phyloP scores from a whole-genome alignment of 306 rosid species.

The Mimosa pudica region DNA sequence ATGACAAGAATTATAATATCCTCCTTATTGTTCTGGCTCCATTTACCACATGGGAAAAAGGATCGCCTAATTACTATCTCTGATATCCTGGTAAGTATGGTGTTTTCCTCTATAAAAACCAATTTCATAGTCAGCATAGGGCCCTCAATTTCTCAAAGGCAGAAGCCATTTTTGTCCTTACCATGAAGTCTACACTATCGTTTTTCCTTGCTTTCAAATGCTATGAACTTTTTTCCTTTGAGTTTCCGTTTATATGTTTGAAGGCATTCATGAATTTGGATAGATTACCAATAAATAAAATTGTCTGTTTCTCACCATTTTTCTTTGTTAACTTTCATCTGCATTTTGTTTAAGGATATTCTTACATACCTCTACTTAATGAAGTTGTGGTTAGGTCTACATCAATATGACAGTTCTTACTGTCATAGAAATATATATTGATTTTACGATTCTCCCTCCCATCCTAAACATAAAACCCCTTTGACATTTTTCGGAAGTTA shows the following conservation, averaged over 20 bases:
- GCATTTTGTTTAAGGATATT: neutral
- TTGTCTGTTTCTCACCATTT: neutral
- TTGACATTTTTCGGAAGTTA: no score
- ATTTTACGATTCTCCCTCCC: neutral
- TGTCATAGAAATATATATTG: neutral
- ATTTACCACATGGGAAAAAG: neutral
- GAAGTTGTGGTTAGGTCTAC: neutral
- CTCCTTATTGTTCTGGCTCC: slow-evolving; percentile 19
- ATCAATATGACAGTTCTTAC: neutral
- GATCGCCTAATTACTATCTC: neutral
- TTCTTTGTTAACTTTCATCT: neutral
- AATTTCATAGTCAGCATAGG: neutral
- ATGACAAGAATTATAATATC: neutral
- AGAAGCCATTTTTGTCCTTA: neutral
- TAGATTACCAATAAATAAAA: neutral
- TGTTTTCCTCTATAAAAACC: neutral
- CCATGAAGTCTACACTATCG: no score
- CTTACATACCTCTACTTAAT: no score
- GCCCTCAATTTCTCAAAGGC: neutral
- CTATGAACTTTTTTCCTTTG: neutral
- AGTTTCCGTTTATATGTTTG: neutral
- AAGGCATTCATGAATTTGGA: neutral
- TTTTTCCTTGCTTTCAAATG: no score
- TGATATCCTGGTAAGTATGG: slow-evolving; percentile 4
- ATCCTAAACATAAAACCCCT: no score